phyloP scores from a whole-genome alignment of 805 yeast species.

The Lipomyces orientalis region DNA sequence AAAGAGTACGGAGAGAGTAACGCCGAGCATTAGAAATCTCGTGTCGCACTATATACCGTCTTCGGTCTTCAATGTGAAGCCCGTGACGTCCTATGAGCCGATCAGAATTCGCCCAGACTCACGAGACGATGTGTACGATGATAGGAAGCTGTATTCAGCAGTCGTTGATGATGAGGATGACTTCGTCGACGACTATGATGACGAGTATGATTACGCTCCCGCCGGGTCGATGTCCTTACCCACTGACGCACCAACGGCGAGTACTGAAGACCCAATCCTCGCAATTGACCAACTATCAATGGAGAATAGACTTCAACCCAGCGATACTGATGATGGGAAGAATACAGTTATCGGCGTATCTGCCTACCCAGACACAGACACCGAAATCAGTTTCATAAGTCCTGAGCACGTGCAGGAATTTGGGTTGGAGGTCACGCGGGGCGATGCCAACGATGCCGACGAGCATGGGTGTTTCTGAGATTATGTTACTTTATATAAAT shows the following conservation, averaged over 20 bases:
- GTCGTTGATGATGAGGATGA: constrained; percentile 18
- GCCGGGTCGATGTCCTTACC: background rate
- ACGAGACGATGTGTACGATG: constrained; percentile 22
- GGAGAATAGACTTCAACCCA: background rate
- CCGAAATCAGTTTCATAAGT: constrained; percentile 25
- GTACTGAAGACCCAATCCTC: background rate
- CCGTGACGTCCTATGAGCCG: background rate
- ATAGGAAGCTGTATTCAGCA: background rate
- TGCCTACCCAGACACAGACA: background rate
- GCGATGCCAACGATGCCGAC: constrained; percentile 3
- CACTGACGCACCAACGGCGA: background rate
- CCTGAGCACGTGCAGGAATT: constrained; percentile 18
- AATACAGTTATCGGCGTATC: background rate
- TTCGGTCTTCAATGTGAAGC: background rate
- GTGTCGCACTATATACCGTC: constrained; percentile 6
- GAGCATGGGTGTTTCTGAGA: constrained; percentile 14
- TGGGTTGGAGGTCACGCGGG: constrained; percentile 13
- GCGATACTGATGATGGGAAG: background rate
- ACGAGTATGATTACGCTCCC: constrained; percentile 21
- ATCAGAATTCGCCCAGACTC: constrained; percentile 11
- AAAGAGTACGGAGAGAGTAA: background rate
- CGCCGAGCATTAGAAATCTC: constrained; percentile 13
- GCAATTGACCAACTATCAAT: constrained; percentile 20
- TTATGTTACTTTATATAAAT: background rate
- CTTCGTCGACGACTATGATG: constrained; percentile 36